phyloP scores from a whole-genome alignment of 2,329 filamentous ascomycete species.

The Hypoxylon sp. region DNA sequence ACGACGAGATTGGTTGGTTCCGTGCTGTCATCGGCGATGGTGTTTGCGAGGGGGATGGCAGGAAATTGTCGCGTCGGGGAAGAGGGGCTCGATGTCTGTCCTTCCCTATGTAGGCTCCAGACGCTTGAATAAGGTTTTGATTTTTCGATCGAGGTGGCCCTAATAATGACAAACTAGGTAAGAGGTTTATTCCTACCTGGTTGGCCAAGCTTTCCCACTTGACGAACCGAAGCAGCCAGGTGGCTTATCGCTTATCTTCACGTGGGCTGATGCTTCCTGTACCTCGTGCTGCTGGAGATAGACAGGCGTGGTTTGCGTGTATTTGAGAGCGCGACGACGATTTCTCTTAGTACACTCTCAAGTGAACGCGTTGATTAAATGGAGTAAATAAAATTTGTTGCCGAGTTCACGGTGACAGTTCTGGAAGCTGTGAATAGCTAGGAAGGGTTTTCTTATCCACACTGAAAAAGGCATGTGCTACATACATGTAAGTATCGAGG shows the following conservation, averaged over 20 bases:
- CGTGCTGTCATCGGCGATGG: slow-evolving; percentile 17
- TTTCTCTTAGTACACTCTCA: not conserved
- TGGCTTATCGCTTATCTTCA: slow-evolving; percentile 47
- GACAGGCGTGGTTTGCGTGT: not conserved
- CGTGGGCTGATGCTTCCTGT: slow-evolving; percentile 24
- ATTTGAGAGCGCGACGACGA: not conserved
- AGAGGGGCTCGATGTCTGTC: slow-evolving; percentile 32
- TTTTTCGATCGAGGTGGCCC: slow-evolving; percentile 41
- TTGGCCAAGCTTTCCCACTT: slow-evolving; percentile 30
- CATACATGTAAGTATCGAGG: too few relatives aligned
- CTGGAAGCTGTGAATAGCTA: not conserved
- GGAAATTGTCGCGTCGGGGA: slow-evolving; percentile 37
- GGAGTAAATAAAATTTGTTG: not conserved
- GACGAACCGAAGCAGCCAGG: slow-evolving; percentile 39
- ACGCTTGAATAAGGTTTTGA: slow-evolving; percentile 24
- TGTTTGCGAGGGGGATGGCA: slow-evolving; percentile 14
- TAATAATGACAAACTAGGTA: slow-evolving; percentile 28
- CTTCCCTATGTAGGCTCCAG: slow-evolving; percentile 22
- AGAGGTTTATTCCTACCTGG: slow-evolving; percentile 26
- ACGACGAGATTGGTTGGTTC: slow-evolving; percentile 19
- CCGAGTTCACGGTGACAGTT: not conserved
- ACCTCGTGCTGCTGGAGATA: not conserved
- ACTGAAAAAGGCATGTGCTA: slow-evolving; percentile 35
- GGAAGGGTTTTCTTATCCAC: slow-evolving; percentile 12
- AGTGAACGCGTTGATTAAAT: not conserved